Conservation (phyloP, 1,284 basidiomycete species). For the Somion occarium region DNA sequence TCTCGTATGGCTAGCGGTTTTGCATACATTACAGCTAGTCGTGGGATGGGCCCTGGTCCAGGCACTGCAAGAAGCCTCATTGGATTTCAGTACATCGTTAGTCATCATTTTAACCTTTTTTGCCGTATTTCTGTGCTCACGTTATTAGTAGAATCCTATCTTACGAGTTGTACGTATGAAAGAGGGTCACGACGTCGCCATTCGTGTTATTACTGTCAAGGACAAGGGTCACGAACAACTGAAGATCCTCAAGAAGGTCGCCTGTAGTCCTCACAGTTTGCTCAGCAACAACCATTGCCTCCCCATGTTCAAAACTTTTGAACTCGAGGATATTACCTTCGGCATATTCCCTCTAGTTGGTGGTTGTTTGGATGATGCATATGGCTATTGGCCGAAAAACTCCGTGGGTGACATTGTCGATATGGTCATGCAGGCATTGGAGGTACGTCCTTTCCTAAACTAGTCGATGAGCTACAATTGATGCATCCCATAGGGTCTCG, state of each 20-base stretch:
- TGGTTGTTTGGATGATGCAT: not conserved
- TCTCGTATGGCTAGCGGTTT: not conserved
- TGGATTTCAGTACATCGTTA: not conserved
- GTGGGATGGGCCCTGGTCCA: too few species aligned
- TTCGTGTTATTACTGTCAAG: not conserved
- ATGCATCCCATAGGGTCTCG: not conserved
- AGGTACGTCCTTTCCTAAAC: too few species aligned
- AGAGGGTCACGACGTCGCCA: not conserved
- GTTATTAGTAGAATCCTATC: not conserved
- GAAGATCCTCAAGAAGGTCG: not conserved
- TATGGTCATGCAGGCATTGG: slow-evolving; percentile 27
- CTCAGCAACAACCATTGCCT: not conserved
- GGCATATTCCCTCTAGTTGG: not conserved
- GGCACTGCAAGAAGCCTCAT: not conserved
- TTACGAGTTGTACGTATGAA: not conserved
- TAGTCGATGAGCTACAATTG: too few species aligned
- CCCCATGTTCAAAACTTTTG: not conserved
- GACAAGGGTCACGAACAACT: not conserved
- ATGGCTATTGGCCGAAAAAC: not conserved
- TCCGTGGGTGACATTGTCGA: slow-evolving; percentile 24
- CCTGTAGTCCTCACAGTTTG: not conserved
- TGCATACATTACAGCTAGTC: not conserved
- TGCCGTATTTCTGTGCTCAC: not conserved
- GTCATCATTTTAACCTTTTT: not conserved
- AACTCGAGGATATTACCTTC: not conserved